phyloP scores from a whole-genome alignment of 352 stramenopile genomes.

The Phytophthora cryptogea region DNA sequence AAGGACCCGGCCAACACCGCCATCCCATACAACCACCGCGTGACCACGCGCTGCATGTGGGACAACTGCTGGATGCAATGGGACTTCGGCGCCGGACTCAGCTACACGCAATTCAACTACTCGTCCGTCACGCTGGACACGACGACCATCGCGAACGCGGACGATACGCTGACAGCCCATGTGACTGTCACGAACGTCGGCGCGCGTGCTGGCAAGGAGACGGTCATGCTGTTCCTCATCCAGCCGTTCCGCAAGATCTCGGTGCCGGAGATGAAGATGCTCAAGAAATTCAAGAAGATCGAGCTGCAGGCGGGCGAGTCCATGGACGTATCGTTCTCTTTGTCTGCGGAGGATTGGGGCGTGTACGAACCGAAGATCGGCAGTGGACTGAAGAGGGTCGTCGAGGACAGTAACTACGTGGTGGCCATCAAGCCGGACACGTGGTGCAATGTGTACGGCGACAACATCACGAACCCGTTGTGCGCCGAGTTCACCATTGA shows the following conservation, averaged over 20 bases:
- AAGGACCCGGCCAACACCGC: constrained; percentile 55
- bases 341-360: constrained; percentile 63
- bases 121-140: constrained; percentile 44
- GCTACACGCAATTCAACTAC: constrained; percentile 78
- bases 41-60: constrained; percentile 47
- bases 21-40: constrained; percentile 76
- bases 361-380: constrained; percentile 59
- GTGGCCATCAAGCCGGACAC: constrained; percentile 66
- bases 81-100: constrained; percentile 68
- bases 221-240: constrained; percentile 79
- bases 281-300: constrained; percentile 86
- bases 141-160: constrained; percentile 29
- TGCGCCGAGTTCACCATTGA: constrained; percentile 48
- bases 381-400: constrained; percentile 43
- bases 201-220: constrained; percentile 59
- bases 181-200: constrained; percentile 78
- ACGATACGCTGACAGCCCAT: constrained; percentile 35
- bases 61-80: constrained; percentile 64
- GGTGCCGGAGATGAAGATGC: constrained; percentile 79
- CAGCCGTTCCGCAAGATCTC: constrained; percentile 64
- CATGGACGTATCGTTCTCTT: constrained; percentile 41
- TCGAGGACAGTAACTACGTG: constrained; percentile 71
- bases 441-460: constrained; percentile 67
- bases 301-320: constrained; percentile 50
- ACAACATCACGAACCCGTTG: constrained; percentile 41